These are phyloP conservation scores for Sporothrix dimorphospora DNA, from an alignment of 2,329 filamentous ascomycete species.

Conservation along the genomic window DNA sequence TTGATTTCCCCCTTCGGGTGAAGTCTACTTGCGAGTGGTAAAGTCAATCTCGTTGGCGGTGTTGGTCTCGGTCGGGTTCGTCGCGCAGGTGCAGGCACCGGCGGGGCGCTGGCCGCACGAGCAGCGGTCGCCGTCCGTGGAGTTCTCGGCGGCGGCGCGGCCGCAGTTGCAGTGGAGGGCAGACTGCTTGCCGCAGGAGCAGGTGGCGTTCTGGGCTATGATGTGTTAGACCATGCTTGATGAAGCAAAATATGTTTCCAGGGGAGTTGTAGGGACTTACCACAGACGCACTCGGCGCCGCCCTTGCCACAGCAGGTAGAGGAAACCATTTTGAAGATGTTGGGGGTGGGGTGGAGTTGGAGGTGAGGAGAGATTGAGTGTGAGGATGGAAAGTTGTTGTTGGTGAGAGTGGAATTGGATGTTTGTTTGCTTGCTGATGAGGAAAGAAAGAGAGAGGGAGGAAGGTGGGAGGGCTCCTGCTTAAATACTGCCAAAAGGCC, in stretches of 20 bases:
- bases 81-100: slow-evolving; percentile 82
- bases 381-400: background rate
- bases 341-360: background rate
- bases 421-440: background rate
- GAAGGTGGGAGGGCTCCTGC: no score
- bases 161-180: slow-evolving; percentile 86
- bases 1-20: no score
- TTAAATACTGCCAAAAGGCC: background rate
- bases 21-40: slow-evolving; percentile 64
- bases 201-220: slow-evolving; percentile 70
- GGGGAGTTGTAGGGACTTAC: no score
- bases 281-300: slow-evolving; percentile 57
- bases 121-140: slow-evolving; percentile 71
- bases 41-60: slow-evolving; percentile 78
- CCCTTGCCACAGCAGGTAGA: slow-evolving; percentile 62
- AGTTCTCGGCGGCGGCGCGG: slow-evolving; percentile 77
- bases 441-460: background rate
- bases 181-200: slow-evolving; percentile 87
- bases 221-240: no score
- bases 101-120: slow-evolving; percentile 81
- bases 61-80: slow-evolving; percentile 64
- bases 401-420: background rate
- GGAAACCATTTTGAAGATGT: slow-evolving; percentile 35
- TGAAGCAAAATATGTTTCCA: no score
- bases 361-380: background rate